Evolutionary conservation across 768 basidiomycete species (phyloP).

Genomic region (Pleurotus salmoneostramineus): DNA sequence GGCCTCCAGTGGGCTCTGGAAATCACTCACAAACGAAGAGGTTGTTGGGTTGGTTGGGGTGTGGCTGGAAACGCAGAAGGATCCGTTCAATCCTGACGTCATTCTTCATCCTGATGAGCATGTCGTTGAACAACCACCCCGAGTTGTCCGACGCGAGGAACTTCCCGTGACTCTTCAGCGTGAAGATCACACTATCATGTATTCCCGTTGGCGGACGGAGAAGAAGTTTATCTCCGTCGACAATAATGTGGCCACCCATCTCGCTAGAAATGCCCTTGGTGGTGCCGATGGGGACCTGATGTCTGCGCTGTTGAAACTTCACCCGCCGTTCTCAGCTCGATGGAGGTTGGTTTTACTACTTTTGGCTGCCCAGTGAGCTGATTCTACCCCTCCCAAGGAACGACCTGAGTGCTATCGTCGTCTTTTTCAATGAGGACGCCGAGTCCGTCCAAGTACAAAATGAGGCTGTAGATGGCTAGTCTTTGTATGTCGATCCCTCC

Average conservation of each 20-base stretch:
- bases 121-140: not conserved
- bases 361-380: not conserved
- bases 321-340: constrained; percentile 29
- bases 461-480: not conserved
- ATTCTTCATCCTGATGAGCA: not conserved
- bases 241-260: constrained; percentile 43
- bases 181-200: constrained; percentile 29
- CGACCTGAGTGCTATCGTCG: constrained; percentile 10
- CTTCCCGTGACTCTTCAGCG: constrained; percentile 25
- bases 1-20: constrained; percentile 50
- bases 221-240: constrained; percentile 38
- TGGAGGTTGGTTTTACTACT: constrained; percentile 27
- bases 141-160: constrained; percentile 15
- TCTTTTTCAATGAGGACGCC: constrained; percentile 8
- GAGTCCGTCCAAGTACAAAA: not conserved
- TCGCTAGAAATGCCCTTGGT: constrained; percentile 52
- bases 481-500: too few species aligned
- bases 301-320: constrained; percentile 33
- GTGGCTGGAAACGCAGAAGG: constrained; percentile 30
- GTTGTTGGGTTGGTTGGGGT: constrained; percentile 49
- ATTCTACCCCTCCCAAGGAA: constrained; percentile 1
- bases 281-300: constrained; percentile 42
- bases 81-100: not conserved
- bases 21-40: constrained; percentile 50
- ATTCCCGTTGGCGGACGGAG: constrained; percentile 29